Percentiles rank a stretch among this genome's conserved stretches.
These are phyloP conservation scores for Incumbomyces lentus DNA, from an alignment of 2,329 filamentous ascomycete species.

Conservation along the genomic window DNA sequence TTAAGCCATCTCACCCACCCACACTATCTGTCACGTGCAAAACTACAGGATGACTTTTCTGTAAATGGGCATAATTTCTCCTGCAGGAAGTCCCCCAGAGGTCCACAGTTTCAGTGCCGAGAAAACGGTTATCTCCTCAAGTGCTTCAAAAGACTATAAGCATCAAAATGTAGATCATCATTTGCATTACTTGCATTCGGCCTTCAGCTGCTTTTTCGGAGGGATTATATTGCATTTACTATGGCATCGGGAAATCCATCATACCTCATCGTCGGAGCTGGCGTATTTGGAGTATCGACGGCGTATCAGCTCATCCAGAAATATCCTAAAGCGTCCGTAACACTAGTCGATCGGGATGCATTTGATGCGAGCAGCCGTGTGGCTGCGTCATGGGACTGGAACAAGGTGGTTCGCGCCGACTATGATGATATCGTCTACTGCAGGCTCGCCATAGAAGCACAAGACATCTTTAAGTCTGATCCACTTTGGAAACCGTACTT, in stretches of 20 bases:
- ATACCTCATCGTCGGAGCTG: slow-evolving; percentile 38
- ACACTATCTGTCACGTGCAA: no score
- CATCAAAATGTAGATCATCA: no score
- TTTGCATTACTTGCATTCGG: no score
- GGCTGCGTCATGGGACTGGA: slow-evolving; percentile 22
- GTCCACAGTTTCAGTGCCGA: no score
- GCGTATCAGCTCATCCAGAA: slow-evolving; percentile 41
- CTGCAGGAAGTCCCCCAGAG: no score
- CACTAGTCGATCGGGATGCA: slow-evolving; percentile 32
- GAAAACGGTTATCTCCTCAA: no score
- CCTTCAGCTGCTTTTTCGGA: neutral
- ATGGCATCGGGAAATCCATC: slow-evolving; percentile 10
- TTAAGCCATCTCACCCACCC: no score
- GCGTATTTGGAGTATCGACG: slow-evolving; percentile 44
- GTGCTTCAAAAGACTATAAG: no score
- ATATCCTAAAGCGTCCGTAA: slow-evolving; percentile 38
- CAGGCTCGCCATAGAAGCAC: slow-evolving; percentile 24
- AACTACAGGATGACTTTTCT: no score
- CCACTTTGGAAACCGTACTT: slow-evolving; percentile 35
- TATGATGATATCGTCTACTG: slow-evolving; percentile 23
- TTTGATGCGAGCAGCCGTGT: slow-evolving; percentile 28
- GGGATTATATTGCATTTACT: neutral
- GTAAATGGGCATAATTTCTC: no score
- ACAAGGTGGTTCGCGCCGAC: slow-evolving; percentile 21
- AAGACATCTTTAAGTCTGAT: slow-evolving; percentile 26